phyloP scores from a whole-genome alignment of 208 protist genomes.

The Blechomonas ayalai region DNA sequence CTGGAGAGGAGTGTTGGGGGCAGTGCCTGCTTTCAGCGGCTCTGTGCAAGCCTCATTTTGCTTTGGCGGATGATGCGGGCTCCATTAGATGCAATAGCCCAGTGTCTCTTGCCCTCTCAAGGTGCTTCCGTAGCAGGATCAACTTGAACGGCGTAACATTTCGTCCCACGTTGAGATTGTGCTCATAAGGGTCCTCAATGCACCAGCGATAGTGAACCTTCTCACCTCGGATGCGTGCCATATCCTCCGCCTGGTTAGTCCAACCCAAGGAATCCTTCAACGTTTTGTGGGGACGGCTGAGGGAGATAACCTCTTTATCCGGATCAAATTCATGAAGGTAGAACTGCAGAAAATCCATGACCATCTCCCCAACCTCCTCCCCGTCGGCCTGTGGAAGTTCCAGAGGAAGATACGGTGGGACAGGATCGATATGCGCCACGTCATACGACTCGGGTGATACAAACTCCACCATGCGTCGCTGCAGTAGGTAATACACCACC shows the following conservation, averaged over 20 bases:
- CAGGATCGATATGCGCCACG: constrained; percentile 25
- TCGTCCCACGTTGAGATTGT: constrained; percentile 82
- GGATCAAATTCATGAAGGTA: constrained; percentile 71
- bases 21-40: too few relatives aligned
- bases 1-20: too few relatives aligned
- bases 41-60: too few relatives aligned
- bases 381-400: constrained; percentile 14
- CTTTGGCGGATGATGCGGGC: too few relatives aligned
- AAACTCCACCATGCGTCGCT: constrained; percentile 39
- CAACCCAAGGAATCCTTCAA: constrained; percentile 63
- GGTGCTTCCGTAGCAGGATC: constrained; percentile 62
- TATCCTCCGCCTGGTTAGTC: constrained; percentile 72
- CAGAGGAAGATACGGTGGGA: constrained; percentile 31
- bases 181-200: constrained; percentile 89
- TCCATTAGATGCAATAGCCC: constrained; percentile 43
- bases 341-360: constrained; percentile 71
- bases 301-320: constrained; percentile 51
- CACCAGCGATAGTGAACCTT: constrained; percentile 82
- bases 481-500: constrained; percentile 77
- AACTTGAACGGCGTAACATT: constrained; percentile 83
- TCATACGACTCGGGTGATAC: constrained; percentile 41
- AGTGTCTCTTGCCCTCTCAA: constrained; percentile 56
- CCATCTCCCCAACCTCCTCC: constrained; percentile 43
- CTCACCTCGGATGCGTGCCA: constrained; percentile 61
- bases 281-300: constrained; percentile 43